Base-by-base conservation (phyloP, 257 asterid species). In the Oldenlandia corymbosa region DNA sequence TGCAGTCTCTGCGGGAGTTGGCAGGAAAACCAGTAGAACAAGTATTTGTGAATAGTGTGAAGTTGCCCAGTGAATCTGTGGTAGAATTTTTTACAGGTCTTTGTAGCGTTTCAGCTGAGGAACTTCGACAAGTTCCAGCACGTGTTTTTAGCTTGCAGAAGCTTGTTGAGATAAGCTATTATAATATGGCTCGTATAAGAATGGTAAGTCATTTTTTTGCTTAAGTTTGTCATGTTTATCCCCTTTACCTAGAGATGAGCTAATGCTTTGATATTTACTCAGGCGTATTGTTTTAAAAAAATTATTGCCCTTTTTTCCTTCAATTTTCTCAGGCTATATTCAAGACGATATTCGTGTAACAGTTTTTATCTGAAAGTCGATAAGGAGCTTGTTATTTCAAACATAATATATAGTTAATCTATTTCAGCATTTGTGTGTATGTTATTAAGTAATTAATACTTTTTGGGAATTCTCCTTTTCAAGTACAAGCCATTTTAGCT, bases 131-230 rank as follows among this genome's bases (percentile, higher is more conserved):
- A 71, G 66, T 67, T 62, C 99, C 99, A 41, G 92, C 99, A 45
- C 97, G 99, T 54, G 96, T 93, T 69, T 93, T 85, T 78, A 79
- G 99, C 85, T 76, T 93, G 92, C 99, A 93, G 72, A 93, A 90
- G 78, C 96, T 93, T 70, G 99, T 93, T 58, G 99, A 93, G 78
- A 90, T 93, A 57, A 93, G 99, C 88, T 93, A 93, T 74, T 93
- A 93, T 80, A 93, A 93, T 68, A 90, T 90, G 96, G 88, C 94
- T 77, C 99, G 99, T 60, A 93, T 93, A 70, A 84, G 97, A 66
- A 80, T 93, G 99, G 99, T 93, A 93, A 90, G 65, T 67, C 55
- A 80, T 71, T 67, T 58, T 59, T 65, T 78, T 1, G 1, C 4
- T 37, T 17, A 9, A 16, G 27, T 62, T 34, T 46, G 32, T 32